Conservation (phyloP, 179 eudicot genomes). For the Beta lomatogona region DNA sequence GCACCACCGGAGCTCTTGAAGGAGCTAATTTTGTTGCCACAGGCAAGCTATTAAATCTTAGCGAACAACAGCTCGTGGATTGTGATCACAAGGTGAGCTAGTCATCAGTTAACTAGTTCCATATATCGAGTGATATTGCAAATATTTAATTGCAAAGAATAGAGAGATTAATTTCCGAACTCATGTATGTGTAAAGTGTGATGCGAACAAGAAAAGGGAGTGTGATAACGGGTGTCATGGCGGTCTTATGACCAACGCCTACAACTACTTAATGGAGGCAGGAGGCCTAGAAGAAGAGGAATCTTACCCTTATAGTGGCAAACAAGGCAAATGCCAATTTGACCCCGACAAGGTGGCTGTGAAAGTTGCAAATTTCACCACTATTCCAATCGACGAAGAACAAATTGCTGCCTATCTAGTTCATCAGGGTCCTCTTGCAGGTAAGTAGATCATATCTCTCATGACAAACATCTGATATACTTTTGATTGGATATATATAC, state of each 20-base stretch:
- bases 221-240: conserved; percentile 79
- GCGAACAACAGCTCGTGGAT: conserved; percentile 94
- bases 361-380: conserved; percentile 61
- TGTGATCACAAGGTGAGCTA: conserved; percentile 73
- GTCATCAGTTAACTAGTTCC: not conserved
- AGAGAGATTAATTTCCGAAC: not conserved
- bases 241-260: conserved; percentile 94
- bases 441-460: conserved; percentile 27
- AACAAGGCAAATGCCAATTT: conserved; percentile 70
- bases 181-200: conserved; percentile 49
- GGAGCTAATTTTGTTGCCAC: conserved; percentile 92
- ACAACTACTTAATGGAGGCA: conserved; percentile 65
- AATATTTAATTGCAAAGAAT: no score
- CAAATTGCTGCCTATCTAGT: conserved; percentile 85
- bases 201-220: conserved; percentile 43
- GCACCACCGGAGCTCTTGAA: conserved; percentile 86
- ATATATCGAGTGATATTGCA: no score
- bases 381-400: conserved; percentile 65
- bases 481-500: no score
- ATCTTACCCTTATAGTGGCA: conserved; percentile 74
- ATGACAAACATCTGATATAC: no score
- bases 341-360: conserved; percentile 53
- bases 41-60: conserved; percentile 81
- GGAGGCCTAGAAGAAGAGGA: conserved; percentile 82
- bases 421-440: conserved; percentile 84